Percentiles rank a stretch among this genome's conserved stretches.
Conservation (phyloP, 192 early-diverging fungal species). For the Linnemannia exigua region DNA sequence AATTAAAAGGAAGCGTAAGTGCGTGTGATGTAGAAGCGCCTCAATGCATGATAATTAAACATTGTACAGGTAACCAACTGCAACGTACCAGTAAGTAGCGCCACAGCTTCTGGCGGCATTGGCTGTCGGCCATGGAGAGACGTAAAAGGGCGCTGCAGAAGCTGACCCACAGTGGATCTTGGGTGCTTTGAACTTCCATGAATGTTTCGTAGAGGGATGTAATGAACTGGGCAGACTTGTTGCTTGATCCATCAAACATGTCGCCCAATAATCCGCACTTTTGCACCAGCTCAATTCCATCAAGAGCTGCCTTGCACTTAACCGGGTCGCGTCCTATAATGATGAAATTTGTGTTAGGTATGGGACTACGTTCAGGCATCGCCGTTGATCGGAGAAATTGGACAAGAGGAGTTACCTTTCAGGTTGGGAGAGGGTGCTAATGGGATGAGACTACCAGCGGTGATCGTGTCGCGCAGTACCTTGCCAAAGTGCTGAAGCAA, state of each 20-base stretch:
- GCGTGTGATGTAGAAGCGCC: background rate
- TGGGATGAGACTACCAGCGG: constrained; percentile 22
- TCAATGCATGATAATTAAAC: background rate
- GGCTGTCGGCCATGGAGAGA: constrained; percentile 26
- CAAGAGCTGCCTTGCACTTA: constrained; percentile 39
- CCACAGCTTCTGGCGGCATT: constrained; percentile 32
- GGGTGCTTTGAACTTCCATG: constrained; percentile 31
- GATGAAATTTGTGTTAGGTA: background rate
- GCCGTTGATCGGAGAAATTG: background rate
- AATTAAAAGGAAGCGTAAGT: background rate
- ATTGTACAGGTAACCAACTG: background rate
- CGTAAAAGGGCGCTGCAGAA: constrained; percentile 41
- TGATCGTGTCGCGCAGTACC: constrained; percentile 22
- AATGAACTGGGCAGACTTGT: constrained; percentile 22
- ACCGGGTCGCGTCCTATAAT: constrained; percentile 38
- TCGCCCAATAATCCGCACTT: constrained; percentile 6
- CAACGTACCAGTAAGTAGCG: constrained; percentile 25
- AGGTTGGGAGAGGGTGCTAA: constrained; percentile 22
- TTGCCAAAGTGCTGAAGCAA: constrained; percentile 6
- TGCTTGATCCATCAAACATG: constrained; percentile 38
- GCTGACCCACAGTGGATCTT: constrained; percentile 50
- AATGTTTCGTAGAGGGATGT: constrained; percentile 34
- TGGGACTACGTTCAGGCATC: background rate
- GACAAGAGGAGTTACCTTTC: constrained; percentile 12
- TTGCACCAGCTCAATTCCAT: constrained; percentile 39